Evolutionary conservation across 2,329 filamentous ascomycete genomes (phyloP), one percentile per base, ranked within the genome.

Genomic region (Cladophialophora chaetospira): DNA sequence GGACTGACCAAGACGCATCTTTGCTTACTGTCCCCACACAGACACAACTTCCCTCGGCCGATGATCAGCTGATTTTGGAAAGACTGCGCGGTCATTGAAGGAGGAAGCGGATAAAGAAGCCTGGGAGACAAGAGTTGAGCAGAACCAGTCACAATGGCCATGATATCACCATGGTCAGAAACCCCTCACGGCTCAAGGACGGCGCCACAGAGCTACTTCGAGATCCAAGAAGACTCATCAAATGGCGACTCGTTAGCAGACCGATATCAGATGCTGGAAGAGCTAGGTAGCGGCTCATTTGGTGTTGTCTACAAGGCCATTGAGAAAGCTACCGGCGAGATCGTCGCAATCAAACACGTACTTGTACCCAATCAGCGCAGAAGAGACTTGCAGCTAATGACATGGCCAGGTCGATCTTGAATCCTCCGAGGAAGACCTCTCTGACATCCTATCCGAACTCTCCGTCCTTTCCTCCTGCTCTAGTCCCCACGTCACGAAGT

Each of bases 371-470:
- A 10, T n/a, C 11, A 15, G 11, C 13, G 4, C 25, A 17, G 17
- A n/a, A n/a, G 8, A 26, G 17, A 11, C 13, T 11, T 23, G 15
- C 23, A 36, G 21, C 17, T 26, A 35, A 49, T 13, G 21, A 36
- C 50, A 21, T 52, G 15, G 31, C 31, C 72, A 97, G 91, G 97
- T 99, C 73, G 94, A 99, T 73, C 89, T 99, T 70, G 94, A 99
- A 76, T 96, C 93, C 57, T 97, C 91, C 78, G 93, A 96, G 73
- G 94, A 99, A 76, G 94, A 99, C 71, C 96, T 99, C 58, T 88
- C 92, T 73, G 94, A 99, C 71, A 97, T 99, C 57, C 93, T 99
- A 68, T 91, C 96, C 70, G 94, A 99, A 72, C 97, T 99, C 65
- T 88, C 91, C 2, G 88, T 99, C 29, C 81, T 99, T 60, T 94